Evolutionary conservation across 768 basidiomycete species (phyloP).

Genomic region (Rhodotorula paludigena): DNA sequence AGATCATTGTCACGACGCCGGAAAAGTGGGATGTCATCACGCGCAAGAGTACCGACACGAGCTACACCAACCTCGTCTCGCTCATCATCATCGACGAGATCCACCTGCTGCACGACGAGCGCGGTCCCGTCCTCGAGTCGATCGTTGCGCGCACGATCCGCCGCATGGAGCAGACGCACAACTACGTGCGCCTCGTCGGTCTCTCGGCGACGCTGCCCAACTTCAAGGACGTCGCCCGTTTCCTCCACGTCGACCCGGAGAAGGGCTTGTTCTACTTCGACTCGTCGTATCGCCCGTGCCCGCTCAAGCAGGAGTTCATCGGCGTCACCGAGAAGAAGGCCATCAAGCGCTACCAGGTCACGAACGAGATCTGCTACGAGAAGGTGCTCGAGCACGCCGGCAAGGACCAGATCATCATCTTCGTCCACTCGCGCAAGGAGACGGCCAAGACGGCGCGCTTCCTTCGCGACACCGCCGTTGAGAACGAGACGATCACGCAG

Average conservation of each 20-base stretch:
- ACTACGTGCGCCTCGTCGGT: slow-evolving; percentile 89
- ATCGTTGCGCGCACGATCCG: slow-evolving; percentile 84
- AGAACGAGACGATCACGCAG: slow-evolving; percentile 91
- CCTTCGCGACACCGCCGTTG: slow-evolving; percentile 88
- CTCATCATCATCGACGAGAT: slow-evolving; percentile 98
- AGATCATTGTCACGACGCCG: slow-evolving; percentile 96
- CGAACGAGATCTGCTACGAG: slow-evolving; percentile 99
- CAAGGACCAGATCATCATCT: slow-evolving; percentile 89
- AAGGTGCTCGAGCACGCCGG: slow-evolving; percentile 85
- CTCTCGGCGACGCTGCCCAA: slow-evolving; percentile 97
- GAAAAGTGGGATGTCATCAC: slow-evolving; percentile 99
- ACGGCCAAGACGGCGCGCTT: slow-evolving; percentile 95
- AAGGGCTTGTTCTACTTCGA: slow-evolving; percentile 98
- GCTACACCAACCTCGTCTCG: slow-evolving; percentile 91
- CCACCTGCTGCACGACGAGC: slow-evolving; percentile 93
- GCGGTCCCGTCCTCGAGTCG: slow-evolving; percentile 90
- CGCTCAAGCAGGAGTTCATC: slow-evolving; percentile 91
- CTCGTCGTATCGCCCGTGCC: slow-evolving; percentile 85
- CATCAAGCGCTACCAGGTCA: slow-evolving; percentile 94
- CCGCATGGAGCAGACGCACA: slow-evolving; percentile 86
- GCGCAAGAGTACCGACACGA: slow-evolving; percentile 91
- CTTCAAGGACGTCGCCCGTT: slow-evolving; percentile 93
- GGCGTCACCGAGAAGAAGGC: slow-evolving; percentile 99
- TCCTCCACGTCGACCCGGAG: slow-evolving; percentile 85
- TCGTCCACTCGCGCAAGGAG: slow-evolving; percentile 97